A percentile compares a stretch with the other conserved stretches of the same genome.
Conservation (phyloP, 2,329 filamentous ascomycete species). For the Penicillium sp. region DNA sequence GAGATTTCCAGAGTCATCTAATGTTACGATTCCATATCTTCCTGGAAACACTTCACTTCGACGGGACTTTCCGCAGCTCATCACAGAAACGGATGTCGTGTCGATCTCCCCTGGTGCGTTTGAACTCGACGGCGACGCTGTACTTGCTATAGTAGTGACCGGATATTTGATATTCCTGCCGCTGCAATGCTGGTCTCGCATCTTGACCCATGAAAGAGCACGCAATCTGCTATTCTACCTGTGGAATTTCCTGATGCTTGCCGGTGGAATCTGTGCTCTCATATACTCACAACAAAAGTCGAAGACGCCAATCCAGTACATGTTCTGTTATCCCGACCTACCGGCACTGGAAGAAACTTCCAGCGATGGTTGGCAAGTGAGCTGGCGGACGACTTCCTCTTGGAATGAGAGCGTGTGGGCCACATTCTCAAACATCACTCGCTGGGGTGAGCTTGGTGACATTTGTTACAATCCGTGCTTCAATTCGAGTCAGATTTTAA, state of each 20-base stretch:
- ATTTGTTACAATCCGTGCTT: conserved; percentile 41
- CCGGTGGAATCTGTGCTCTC: conserved; percentile 34
- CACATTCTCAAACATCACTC: conserved; percentile 28
- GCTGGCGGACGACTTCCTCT: conserved; percentile 27
- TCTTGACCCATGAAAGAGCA: conserved; percentile 30
- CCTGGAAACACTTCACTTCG: conserved; percentile 17
- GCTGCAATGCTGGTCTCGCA: conserved; percentile 38
- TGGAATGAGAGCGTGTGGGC: conserved; percentile 38
- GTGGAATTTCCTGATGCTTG: conserved; percentile 38
- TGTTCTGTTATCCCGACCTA: conserved; percentile 36
- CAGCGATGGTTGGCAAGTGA: conserved; percentile 33
- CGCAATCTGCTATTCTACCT: conserved; percentile 33
- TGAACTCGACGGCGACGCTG: conserved; percentile 38
- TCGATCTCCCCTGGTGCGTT: conserved; percentile 33
- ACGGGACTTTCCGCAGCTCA: conserved; percentile 23
- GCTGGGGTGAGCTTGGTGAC: conserved; percentile 27
- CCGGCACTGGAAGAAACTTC: conserved; percentile 24
- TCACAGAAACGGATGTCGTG: conserved; percentile 24
- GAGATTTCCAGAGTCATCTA: conserved; percentile 9
- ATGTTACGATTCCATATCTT: conserved; percentile 30
- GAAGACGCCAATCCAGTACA: conserved; percentile 30
- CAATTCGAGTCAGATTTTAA: conserved; percentile 32
- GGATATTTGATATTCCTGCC: conserved; percentile 40
- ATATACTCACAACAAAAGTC: conserved; percentile 26
- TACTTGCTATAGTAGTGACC: conserved; percentile 39